Evolutionary conservation across 2,329 filamentous ascomycete species (phyloP).

Genomic region (Aspergillus bombycis): DNA sequence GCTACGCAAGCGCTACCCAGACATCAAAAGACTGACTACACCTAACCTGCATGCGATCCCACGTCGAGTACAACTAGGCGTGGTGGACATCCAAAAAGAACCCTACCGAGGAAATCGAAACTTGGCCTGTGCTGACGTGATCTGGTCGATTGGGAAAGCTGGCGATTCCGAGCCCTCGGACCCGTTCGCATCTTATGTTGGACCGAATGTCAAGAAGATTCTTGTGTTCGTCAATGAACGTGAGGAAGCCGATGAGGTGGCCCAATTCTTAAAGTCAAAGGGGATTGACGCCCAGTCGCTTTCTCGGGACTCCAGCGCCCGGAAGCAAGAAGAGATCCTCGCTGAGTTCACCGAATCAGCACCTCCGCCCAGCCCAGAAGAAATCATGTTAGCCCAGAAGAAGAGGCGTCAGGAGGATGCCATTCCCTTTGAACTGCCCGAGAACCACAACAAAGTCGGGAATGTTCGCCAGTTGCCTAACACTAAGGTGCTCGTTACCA

Average conservation of each 20-base stretch:
- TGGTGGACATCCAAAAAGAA: constrained; percentile 89
- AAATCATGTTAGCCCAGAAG: constrained; percentile 37
- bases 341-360: constrained; percentile 66
- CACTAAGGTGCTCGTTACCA: constrained; percentile 90
- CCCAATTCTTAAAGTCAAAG: constrained; percentile 77
- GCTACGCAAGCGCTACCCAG: constrained; percentile 78
- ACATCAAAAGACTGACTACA: constrained; percentile 83
- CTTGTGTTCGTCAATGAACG: constrained; percentile 97
- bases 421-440: constrained; percentile 45
- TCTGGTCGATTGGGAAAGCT: constrained; percentile 89
- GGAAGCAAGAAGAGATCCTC: constrained; percentile 76
- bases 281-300: constrained; percentile 87
- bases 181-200: constrained; percentile 37
- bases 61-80: constrained; percentile 87
- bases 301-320: constrained; percentile 79
- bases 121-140: constrained; percentile 90
- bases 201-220: constrained; percentile 75
- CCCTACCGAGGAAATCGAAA: constrained; percentile 92
- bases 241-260: constrained; percentile 80
- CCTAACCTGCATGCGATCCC: constrained; percentile 96
- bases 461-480: constrained; percentile 64
- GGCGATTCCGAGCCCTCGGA: constrained; percentile 50
- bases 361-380: constrained; percentile 38
- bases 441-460: constrained; percentile 33
- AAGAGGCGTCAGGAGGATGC: constrained; percentile 37